Conservation (phyloP, 2,329 filamentous ascomycete genomes). For the Fusarium equiseti region DNA sequence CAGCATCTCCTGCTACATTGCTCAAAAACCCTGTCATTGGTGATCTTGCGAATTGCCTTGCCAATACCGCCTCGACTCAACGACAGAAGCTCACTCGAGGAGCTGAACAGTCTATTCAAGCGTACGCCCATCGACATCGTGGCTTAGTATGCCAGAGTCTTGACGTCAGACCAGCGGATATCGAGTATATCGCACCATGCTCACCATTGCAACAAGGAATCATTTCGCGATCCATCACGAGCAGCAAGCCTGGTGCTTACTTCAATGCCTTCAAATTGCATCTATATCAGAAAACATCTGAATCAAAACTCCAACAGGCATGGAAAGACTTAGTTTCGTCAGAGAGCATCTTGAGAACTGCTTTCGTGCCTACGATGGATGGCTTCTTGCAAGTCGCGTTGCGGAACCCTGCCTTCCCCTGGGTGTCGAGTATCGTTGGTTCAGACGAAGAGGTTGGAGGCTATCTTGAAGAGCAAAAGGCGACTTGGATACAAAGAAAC, state of each 20-base stretch:
- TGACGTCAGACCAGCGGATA: constrained; percentile 59
- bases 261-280: constrained; percentile 80
- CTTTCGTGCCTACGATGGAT: constrained; percentile 78
- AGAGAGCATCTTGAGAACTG: constrained; percentile 77
- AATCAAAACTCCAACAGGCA: constrained; percentile 63
- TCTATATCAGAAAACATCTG: constrained; percentile 61
- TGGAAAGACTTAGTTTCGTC: constrained; percentile 67
- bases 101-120: constrained; percentile 71
- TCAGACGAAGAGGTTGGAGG: constrained; percentile 49
- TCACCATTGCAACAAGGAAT: constrained; percentile 90
- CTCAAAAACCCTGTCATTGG: constrained; percentile 70
- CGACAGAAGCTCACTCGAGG: constrained; percentile 54
- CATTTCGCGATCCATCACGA: constrained; percentile 74
- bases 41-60: constrained; percentile 59
- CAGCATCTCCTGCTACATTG: constrained; percentile 73
- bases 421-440: constrained; percentile 55
- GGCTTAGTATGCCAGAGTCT: constrained; percentile 66
- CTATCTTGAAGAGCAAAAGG: constrained; percentile 53
- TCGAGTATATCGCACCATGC: constrained; percentile 84
- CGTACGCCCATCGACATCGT: constrained; percentile 72
- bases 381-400: constrained; percentile 81
- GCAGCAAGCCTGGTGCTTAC: constrained; percentile 71
- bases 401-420: constrained; percentile 57
- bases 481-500: constrained; percentile 68
- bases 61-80: constrained; percentile 20